Base-by-base conservation (phyloP, 139 green algal species). In the Chlamydomonas sphaeroides region DNA sequence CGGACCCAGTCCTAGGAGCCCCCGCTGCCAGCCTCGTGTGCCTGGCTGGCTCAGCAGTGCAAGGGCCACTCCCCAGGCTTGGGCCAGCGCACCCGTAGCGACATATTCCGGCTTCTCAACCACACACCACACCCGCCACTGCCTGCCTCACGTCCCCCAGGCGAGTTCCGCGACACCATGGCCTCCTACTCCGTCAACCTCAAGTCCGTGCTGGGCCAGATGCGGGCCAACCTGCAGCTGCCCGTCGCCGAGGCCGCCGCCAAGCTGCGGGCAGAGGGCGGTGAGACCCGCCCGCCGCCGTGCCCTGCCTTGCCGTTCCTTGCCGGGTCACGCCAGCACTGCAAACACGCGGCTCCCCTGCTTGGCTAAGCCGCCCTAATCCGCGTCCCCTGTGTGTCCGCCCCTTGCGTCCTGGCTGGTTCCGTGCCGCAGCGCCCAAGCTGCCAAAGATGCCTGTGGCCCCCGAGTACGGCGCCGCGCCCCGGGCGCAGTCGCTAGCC, bases 131-230 rank as follows among this genome's bases (percentile, higher is more conserved):
- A 76, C 56, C 56, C 20, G 6, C 56, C 56, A 28, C 20, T 7
- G 56, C 1, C 23, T 28, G n/a, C n/a, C n/a, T n/a, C 53, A 1
- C 53, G 15, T 18, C 17, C 23, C 65, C 41, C 65, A 88, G 84
- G 51, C 26, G 41, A 67, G 23, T 89, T 89, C 49, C 39, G 73
- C 5, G 79, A 86, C 35, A 89, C 85, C 49, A 85, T 89, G 78
- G 78, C 77, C 20, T 45, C 67, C 26, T 89, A 89, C 72, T 80
- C 71, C 65, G 68, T 23, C 51, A 65, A 68, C 65, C 72, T 89
- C n/a, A 57, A 68, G 10, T 39, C 39, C 3, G 85, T 84, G 59
- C 79, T 89, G 63, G 33, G 45, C 32, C 56, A 33, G n/a, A 86
- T 89, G 59, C 35, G 62, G 21, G 71, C 49, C 51, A 79, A 79